Conservation (phyloP, 2,329 filamentous ascomycete genomes). For the Aspergillus brunneoviolaceus region DNA sequence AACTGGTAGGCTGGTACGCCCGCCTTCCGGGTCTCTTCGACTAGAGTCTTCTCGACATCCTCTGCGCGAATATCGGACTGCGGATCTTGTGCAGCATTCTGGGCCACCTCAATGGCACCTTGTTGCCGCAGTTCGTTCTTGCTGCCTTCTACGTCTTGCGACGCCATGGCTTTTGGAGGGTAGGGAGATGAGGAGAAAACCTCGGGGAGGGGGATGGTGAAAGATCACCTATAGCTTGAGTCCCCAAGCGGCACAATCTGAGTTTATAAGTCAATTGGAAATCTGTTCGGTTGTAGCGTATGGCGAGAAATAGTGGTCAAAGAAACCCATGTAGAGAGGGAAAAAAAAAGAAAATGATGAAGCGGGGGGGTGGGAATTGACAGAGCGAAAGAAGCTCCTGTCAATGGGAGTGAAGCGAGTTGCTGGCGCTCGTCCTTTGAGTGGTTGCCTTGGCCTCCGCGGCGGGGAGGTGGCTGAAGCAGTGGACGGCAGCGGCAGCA, state of each 20-base stretch:
- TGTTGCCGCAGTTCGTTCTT: constrained; percentile 74
- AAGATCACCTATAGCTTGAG: constrained; percentile 19
- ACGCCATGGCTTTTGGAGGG: constrained; percentile 29
- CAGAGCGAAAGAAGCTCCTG: constrained; percentile 9
- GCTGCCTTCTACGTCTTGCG: constrained; percentile 26
- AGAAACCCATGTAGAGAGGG: neutral
- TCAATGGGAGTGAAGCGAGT: neutral
- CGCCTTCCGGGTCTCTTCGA: constrained; percentile 74
- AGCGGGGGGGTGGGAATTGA: neutral
- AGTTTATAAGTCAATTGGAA: constrained; percentile 8
- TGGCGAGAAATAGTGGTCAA: constrained; percentile 1
- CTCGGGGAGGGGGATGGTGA: constrained; percentile 16
- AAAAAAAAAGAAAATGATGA: neutral
- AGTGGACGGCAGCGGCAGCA: constrained; percentile 1
- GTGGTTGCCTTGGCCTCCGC: constrained; percentile 18
- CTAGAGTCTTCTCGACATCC: constrained; percentile 69
- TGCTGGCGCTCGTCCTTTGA: constrained; percentile 10
- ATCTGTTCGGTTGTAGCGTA: neutral
- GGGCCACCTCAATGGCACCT: constrained; percentile 74
- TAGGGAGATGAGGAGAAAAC: constrained; percentile 10
- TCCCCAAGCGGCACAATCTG: constrained; percentile 13
- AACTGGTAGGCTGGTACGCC: constrained; percentile 82
- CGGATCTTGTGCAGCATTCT: constrained; percentile 54
- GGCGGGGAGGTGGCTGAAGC: constrained; percentile 16
- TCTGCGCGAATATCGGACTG: constrained; percentile 66